Percentiles rank a stretch among this genome's conserved stretches.
Evolutionary conservation across 2,329 filamentous ascomycete genomes (phyloP).

Genomic region (Leptographium lundbergii): DNA sequence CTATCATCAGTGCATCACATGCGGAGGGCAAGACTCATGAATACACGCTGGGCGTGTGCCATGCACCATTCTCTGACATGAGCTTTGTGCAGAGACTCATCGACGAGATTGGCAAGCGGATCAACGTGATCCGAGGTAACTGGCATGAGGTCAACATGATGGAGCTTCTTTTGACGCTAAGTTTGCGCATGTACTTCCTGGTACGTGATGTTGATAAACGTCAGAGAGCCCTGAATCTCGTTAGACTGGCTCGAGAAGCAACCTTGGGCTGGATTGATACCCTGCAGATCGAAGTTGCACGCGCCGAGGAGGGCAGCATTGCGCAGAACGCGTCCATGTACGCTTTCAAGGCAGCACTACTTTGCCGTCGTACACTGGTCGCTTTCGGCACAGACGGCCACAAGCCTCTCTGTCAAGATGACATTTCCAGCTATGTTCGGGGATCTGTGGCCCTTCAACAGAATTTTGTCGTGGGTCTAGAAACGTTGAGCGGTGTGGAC

Average conservation of each 20-base stretch:
- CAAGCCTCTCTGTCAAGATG: background rate
- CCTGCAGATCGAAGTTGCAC: conserved; percentile 32
- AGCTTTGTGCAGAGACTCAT: conserved; percentile 35
- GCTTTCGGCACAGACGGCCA: background rate
- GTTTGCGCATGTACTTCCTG: conserved; percentile 25
- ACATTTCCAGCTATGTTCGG: background rate
- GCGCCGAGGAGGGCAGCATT: conserved; percentile 22
- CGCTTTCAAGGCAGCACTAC: conserved; percentile 39
- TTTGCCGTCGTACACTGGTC: conserved; percentile 34
- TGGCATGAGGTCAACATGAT: conserved; percentile 48
- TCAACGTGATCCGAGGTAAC: conserved; percentile 35
- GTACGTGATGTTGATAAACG: conserved; percentile 4
- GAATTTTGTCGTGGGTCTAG: conserved; percentile 1
- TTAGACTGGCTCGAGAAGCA: conserved; percentile 28
- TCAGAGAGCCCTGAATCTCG: conserved; percentile 16
- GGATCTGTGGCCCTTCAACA: conserved; percentile 8
- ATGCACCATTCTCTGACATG: conserved; percentile 35
- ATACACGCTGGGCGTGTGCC: conserved; percentile 28
- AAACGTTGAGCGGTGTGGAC: background rate
- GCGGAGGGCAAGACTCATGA: background rate
- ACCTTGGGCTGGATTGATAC: conserved; percentile 35
- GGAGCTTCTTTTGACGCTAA: conserved; percentile 41
- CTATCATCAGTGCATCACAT: conserved; percentile 13
- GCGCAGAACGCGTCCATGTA: conserved; percentile 28
- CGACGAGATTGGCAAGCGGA: conserved; percentile 28